Percentiles rank a stretch among this genome's conserved stretches.
These are phyloP conservation scores for Plasmodium coatneyi DNA, from an alignment of 169 alveolate genomes.

Conservation along the genomic window DNA sequence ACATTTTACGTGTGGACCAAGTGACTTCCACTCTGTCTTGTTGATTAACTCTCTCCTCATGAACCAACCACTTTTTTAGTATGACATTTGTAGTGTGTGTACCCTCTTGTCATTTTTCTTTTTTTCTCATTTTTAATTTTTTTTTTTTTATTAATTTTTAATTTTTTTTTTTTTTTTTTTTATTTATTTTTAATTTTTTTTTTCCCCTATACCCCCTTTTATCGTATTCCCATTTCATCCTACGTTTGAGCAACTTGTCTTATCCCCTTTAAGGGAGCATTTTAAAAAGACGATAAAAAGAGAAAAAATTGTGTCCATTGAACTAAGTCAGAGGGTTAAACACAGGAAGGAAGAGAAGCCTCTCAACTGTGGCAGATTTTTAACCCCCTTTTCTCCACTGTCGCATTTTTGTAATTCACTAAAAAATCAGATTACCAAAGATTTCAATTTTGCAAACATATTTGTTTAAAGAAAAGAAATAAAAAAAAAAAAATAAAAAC, in stretches of 20 bases:
- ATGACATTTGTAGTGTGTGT: background rate
- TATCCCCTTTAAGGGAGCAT: background rate
- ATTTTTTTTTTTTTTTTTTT: background rate
- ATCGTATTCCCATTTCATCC: background rate
- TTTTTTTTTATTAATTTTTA: background rate
- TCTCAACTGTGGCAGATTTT: background rate
- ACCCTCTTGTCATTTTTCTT: background rate
- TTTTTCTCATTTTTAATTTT: background rate
- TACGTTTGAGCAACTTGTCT: background rate
- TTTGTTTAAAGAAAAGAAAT: constrained; percentile 47
- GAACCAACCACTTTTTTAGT: background rate
- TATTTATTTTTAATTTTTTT: background rate
- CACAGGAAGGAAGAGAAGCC: background rate
- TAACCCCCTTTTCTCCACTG: background rate
- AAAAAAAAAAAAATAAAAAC: constrained; percentile 12
- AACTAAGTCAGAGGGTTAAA: background rate
- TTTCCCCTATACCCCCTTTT: background rate
- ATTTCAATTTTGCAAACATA: constrained; percentile 37
- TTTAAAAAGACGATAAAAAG: background rate
- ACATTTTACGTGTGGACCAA: background rate
- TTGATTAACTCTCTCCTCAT: background rate
- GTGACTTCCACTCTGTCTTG: background rate
- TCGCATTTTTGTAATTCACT: constrained; percentile 26
- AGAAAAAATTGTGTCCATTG: background rate
- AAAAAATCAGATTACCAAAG: constrained; percentile 75